These are phyloP conservation scores for Eimeria acervulina DNA, from an alignment of 169 alveolate genomes.

Conservation along the genomic window DNA sequence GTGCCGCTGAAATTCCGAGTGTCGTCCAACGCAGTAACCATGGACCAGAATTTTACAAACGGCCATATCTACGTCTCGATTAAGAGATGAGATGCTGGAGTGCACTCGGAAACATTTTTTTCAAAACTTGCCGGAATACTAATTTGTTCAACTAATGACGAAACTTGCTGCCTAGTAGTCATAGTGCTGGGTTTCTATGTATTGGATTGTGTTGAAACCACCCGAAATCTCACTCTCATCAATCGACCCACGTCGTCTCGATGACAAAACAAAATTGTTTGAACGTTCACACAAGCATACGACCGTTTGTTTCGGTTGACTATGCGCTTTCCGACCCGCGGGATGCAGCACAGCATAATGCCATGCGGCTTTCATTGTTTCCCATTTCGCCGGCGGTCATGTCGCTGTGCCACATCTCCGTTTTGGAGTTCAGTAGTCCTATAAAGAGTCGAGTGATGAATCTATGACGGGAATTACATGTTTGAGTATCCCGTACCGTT, in stretches of 20 bases:
- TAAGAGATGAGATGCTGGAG: not conserved
- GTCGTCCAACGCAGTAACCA: conserved; percentile 54
- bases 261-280: conserved; percentile 25
- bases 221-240: not conserved
- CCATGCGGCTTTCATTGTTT: conserved; percentile 72
- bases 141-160: not conserved
- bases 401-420: conserved; percentile 83
- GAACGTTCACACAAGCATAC: not conserved
- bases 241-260: conserved; percentile 3
- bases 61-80: conserved; percentile 72
- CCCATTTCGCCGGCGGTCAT: conserved; percentile 76
- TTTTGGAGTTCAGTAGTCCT: conserved; percentile 70
- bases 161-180: not conserved
- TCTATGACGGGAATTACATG: not conserved
- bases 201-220: not conserved
- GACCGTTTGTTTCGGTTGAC: not conserved
- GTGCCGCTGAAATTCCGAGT: conserved; percentile 60
- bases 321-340: conserved; percentile 55
- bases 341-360: conserved; percentile 81
- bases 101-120: not conserved
- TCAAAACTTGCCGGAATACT: not conserved
- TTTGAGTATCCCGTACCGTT: conserved; percentile 52
- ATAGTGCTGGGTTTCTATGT: not conserved
- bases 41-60: conserved; percentile 43
- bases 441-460: not conserved